These are phyloP conservation scores for Penicillium sp. DNA, from an alignment of 2,329 filamentous ascomycete genomes.

Conservation along the genomic window DNA sequence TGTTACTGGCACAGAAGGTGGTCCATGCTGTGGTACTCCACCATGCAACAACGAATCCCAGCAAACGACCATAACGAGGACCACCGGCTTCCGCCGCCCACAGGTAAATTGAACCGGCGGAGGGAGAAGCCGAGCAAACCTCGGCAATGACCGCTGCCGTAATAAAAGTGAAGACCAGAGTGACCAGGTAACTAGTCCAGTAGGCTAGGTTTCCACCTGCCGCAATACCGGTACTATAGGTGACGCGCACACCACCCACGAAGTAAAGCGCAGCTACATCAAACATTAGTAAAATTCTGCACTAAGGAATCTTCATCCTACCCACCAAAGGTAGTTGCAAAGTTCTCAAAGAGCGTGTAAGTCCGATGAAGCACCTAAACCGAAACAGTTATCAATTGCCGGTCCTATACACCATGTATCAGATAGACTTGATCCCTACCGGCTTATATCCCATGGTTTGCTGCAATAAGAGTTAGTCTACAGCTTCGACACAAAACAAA, in stretches of 20 bases:
- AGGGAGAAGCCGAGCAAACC: constrained; percentile 60
- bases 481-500: background rate
- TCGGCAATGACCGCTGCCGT: constrained; percentile 62
- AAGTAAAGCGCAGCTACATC: constrained; percentile 60
- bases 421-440: constrained; percentile 36
- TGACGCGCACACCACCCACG: constrained; percentile 60
- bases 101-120: constrained; percentile 61
- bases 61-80: constrained; percentile 55
- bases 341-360: constrained; percentile 60
- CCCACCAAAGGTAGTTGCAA: constrained; percentile 60
- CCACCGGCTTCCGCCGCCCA: constrained; percentile 64
- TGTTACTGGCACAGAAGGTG: constrained; percentile 58
- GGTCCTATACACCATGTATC: background rate
- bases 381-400: background rate
- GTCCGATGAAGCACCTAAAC: constrained; percentile 57
- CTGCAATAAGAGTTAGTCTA: constrained; percentile 29
- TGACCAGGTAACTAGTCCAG: constrained; percentile 63
- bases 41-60: constrained; percentile 65
- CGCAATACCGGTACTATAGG: constrained; percentile 63
- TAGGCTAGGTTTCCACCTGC: constrained; percentile 63
- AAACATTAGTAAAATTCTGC: background rate
- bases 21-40: constrained; percentile 66
- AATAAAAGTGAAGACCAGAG: constrained; percentile 62
- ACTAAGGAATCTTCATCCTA: background rate
- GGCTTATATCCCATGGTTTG: constrained; percentile 58